phyloP scores from a whole-genome alignment of 2,329 filamentous ascomycete species.

The Colletotrichum sp. region DNA sequence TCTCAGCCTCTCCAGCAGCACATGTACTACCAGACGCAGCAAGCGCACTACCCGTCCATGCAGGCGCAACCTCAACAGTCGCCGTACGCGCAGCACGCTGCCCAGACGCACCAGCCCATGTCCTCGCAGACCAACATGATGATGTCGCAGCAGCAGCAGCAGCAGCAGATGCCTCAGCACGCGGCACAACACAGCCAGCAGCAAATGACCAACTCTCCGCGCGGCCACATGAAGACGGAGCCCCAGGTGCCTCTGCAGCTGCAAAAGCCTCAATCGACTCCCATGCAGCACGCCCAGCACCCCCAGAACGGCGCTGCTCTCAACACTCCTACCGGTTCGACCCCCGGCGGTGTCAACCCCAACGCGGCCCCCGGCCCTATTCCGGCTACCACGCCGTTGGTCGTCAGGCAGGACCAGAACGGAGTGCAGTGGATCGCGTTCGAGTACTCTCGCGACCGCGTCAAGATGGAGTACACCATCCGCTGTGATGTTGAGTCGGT shows the following conservation, averaged over 20 bases:
- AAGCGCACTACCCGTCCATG: conserved; percentile 70
- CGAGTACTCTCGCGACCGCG: conserved; percentile 93
- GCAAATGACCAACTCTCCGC: conserved; percentile 65
- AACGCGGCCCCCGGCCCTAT: conserved; percentile 96
- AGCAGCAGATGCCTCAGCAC: conserved; percentile 44
- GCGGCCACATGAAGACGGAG: conserved; percentile 64
- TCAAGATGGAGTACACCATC: conserved; percentile 99
- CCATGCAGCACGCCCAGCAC: conserved; percentile 40
- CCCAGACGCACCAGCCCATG: conserved; percentile 62
- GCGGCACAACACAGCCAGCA: conserved; percentile 55
- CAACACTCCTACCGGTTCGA: conserved; percentile 50
- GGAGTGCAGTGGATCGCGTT: conserved; percentile 99
- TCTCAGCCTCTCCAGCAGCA: conserved; percentile 80
- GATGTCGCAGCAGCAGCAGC: conserved; percentile 58
- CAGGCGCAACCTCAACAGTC: conserved; percentile 64
- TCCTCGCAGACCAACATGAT: conserved; percentile 70
- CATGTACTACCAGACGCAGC: conserved; percentile 75
- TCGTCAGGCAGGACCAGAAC: conserved; percentile 93
- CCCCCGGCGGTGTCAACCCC: conserved; percentile 70
- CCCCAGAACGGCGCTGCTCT: conserved; percentile 47
- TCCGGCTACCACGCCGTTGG: conserved; percentile 91
- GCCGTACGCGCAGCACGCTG: conserved; percentile 63
- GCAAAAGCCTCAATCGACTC: conserved; percentile 57
- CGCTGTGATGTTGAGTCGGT: conserved; percentile 97
- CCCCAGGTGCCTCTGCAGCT: conserved; percentile 66